phyloP scores from a whole-genome alignment of 1,284 basidiomycete species.

The Wallemia mellicola region DNA sequence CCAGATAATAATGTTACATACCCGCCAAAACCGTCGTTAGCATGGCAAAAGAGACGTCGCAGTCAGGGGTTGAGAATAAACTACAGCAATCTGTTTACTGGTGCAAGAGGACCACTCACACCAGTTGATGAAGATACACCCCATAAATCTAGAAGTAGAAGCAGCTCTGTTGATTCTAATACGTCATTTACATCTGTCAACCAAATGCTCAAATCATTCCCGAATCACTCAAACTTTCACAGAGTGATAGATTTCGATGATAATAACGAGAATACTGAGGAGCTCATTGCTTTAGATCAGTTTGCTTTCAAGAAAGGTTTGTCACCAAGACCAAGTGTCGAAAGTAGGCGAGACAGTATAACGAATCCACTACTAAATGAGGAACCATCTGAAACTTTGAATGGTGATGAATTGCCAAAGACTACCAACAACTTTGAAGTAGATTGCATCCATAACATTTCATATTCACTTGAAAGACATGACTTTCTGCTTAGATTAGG shows the following conservation, averaged over 20 bases:
- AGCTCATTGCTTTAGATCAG: neutral
- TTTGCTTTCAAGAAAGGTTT: neutral
- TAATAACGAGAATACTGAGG: neutral
- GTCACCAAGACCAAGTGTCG: neutral
- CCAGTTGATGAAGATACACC: neutral
- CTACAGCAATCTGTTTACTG: neutral
- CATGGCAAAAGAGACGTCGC: neutral
- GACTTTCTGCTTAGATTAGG: constrained; percentile 50
- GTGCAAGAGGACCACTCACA: neutral
- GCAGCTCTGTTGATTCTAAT: neutral
- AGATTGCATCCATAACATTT: neutral
- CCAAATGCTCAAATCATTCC: neutral
- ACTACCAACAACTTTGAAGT: neutral
- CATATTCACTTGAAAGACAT: constrained; percentile 33
- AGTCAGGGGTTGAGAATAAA: neutral
- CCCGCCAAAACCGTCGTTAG: neutral
- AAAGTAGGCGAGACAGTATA: neutral
- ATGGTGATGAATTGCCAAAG: neutral
- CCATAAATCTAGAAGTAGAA: neutral
- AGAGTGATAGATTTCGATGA: neutral
- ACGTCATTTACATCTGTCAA: neutral
- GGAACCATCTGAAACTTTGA: too few relatives aligned
- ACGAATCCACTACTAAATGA: neutral
- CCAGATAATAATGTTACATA: neutral
- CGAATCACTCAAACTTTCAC: neutral